Evolutionary conservation across 345 rosid genomes (phyloP), one percentile per base, ranked within the genome.

Genomic region (Linum trigynum): DNA sequence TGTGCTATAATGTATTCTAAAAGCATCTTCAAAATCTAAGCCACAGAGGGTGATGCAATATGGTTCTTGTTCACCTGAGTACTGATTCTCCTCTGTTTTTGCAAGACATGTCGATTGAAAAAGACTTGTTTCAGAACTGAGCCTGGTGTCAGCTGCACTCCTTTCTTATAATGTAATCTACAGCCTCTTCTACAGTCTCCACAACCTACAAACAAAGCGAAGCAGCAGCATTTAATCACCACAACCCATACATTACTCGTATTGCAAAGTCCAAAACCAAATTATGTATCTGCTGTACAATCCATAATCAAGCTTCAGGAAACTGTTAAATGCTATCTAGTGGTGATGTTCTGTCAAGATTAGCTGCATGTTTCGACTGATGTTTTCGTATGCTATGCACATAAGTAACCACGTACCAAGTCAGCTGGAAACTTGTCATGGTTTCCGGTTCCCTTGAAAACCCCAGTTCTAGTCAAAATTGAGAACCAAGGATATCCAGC

Each of bases 401-500:
- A 35, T 58, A 2, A 59, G 42, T 53, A 43, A 51, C 55, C 17
- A 59, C 83, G 38, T 72, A 87, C 89, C 88, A 89, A 62, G 84
- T 85, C 89, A 5, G 95, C 90, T 0, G 85, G 86, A 75, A 84
- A 87, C 60, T 80, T 78, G 0, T 74, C 0, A 71, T 81, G 82
- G 67, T 89, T 89, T 64, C 66, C 77, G 73, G 79, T 75, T 67
- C 95, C 92, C 78, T 84, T 89, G 77, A 91, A 89, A 67, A 84
- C 92, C 40, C 98, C 92, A 0, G 89, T 89, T 78, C 95, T 87
- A 1, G 92, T 89, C 83, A 91, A 75, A 63, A 91, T 91, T 53
- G 98, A 83, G 81, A 89, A 91, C 95, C 98, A 87, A 36, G 85
- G 98, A 38, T 59, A 74, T 68, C 96, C 92, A 3, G 90, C 90